These are phyloP conservation scores for Trichosporon coremiiforme DNA, from an alignment of 1,284 basidiomycete genomes.

Conservation along the genomic window DNA sequence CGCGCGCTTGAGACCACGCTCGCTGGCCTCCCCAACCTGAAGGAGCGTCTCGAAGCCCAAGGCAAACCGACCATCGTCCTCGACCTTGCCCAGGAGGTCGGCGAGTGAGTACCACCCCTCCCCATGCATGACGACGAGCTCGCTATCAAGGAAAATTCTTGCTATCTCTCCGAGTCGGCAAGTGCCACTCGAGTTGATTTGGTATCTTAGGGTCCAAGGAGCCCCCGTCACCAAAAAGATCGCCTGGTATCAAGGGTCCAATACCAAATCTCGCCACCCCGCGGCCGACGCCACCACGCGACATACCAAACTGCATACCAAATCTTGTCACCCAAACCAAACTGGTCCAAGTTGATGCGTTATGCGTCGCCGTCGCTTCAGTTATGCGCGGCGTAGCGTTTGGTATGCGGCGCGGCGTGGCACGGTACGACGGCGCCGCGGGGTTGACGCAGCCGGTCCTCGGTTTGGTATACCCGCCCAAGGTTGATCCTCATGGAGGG, in stretches of 20 bases:
- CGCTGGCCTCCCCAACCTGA: slow-evolving; percentile 46
- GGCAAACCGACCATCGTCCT: slow-evolving; percentile 50
- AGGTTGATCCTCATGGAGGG: neutral
- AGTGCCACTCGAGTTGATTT: slow-evolving; percentile 16
- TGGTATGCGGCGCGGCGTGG: neutral
- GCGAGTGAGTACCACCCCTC: slow-evolving; percentile 39
- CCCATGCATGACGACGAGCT: slow-evolving; percentile 9
- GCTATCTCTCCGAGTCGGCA: slow-evolving; percentile 18
- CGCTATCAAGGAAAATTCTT: slow-evolving; percentile 16
- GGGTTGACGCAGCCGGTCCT: slow-evolving; percentile 1
- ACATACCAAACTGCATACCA: slow-evolving; percentile 17
- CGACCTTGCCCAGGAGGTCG: slow-evolving; percentile 53
- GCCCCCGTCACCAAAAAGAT: slow-evolving; percentile 16
- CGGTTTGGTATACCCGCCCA: slow-evolving; percentile 13
- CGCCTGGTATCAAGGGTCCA: slow-evolving; percentile 15
- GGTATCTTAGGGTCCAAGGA: slow-evolving; percentile 13
- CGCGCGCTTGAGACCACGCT: slow-evolving; percentile 56
- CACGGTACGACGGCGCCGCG: neutral
- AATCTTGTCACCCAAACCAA: neutral
- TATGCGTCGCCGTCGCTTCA: slow-evolving; percentile 1
- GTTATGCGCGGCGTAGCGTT: neutral
- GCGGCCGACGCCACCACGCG: neutral
- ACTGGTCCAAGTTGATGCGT: neutral
- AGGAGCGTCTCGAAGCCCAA: slow-evolving; percentile 40
- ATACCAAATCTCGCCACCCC: slow-evolving; percentile 16